Conservation (phyloP, 495 filamentous ascomycete species). For the Penicillium lagena region DNA sequence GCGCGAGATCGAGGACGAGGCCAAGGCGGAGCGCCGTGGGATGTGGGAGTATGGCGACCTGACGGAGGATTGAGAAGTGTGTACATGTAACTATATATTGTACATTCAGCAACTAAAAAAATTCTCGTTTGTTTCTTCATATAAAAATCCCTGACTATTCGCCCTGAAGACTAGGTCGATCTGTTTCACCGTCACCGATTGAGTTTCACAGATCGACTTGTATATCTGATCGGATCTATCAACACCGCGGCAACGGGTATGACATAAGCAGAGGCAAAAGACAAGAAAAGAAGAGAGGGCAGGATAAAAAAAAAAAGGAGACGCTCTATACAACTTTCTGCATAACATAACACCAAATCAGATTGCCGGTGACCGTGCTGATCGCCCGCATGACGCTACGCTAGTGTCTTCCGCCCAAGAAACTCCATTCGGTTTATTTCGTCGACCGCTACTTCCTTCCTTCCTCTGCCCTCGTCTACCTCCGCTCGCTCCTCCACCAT, state of each 20-base stretch:
- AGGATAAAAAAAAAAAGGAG: no score
- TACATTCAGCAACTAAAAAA: not conserved
- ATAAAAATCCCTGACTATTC: constrained; percentile 1
- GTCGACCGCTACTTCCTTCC: constrained; percentile 1
- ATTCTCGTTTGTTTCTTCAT: constrained; percentile 5
- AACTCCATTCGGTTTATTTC: not conserved
- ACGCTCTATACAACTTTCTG: no score
- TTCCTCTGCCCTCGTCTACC: constrained; percentile 2
- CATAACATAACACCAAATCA: no score
- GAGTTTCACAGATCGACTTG: no score
- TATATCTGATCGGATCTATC: no score
- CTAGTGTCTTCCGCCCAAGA: no score
- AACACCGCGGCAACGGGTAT: no score
- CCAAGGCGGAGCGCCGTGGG: constrained; percentile 69
- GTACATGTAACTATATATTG: not conserved
- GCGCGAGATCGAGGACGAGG: constrained; percentile 61
- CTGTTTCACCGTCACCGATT: no score
- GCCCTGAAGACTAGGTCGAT: not conserved
- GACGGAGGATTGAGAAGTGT: constrained; percentile 63
- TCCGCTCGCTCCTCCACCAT: not conserved
- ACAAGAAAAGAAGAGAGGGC: no score
- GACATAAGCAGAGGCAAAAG: no score
- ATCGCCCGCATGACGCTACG: no score
- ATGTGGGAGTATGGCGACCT: constrained; percentile 99
- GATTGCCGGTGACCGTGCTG: no score